These are phyloP conservation scores for Phytophthora cryptogea DNA, from an alignment of 352 stramenopile genomes.

Conservation along the genomic window DNA sequence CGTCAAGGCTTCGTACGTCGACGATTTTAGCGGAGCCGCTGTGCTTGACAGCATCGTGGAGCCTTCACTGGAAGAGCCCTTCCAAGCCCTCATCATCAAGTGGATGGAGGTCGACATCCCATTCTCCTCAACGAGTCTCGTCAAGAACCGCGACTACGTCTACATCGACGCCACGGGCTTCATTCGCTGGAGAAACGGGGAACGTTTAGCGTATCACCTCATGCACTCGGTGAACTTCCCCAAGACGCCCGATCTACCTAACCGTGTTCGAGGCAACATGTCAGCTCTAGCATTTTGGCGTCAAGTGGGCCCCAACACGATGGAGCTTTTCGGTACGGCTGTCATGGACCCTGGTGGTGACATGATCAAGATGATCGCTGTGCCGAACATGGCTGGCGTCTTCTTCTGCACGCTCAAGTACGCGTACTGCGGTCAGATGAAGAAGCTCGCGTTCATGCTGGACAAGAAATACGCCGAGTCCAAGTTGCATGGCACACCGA, in stretches of 20 bases:
- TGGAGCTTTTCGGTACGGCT: constrained; percentile 47
- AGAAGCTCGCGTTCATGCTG: constrained; percentile 45
- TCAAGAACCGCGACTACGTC: constrained; percentile 43
- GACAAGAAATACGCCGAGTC: constrained; percentile 39
- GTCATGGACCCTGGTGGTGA: constrained; percentile 39
- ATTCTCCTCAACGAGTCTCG: constrained; percentile 40
- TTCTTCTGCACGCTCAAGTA: constrained; percentile 38
- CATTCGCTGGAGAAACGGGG: constrained; percentile 23
- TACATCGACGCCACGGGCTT: constrained; percentile 41
- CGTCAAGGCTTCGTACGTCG: constrained; percentile 48
- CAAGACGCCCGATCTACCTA: constrained; percentile 37
- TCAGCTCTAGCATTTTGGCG: constrained; percentile 51
- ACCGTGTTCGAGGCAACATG: constrained; percentile 51
- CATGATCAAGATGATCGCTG: constrained; percentile 35
- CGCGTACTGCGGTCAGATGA: constrained; percentile 40
- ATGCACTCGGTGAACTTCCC: constrained; percentile 44
- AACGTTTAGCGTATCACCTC: constrained; percentile 40
- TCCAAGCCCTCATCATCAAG: constrained; percentile 38
- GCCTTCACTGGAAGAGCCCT: constrained; percentile 45
- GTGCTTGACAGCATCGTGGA: constrained; percentile 60
- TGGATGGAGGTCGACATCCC: constrained; percentile 55
- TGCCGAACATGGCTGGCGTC: constrained; percentile 29
- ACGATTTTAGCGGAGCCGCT: constrained; percentile 51
- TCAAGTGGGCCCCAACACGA: constrained; percentile 43
- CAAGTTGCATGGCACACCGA: constrained; percentile 22